These are phyloP conservation scores for Pleurotus cornucopiae DNA, from an alignment of 768 basidiomycete genomes.

Conservation along the genomic window DNA sequence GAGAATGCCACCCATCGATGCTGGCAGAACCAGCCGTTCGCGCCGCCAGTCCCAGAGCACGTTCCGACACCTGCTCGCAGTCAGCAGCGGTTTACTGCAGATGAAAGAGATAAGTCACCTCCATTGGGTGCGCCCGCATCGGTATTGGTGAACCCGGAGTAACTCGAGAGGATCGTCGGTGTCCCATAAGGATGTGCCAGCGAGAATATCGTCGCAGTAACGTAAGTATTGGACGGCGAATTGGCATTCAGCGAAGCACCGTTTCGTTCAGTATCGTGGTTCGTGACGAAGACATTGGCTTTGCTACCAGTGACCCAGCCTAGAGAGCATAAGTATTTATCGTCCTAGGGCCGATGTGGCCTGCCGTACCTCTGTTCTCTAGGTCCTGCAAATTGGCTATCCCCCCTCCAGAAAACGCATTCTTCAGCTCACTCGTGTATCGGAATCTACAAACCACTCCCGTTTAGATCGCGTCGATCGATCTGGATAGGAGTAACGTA, in stretches of 20 bases:
- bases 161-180: slow-evolving; percentile 60
- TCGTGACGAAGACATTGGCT: slow-evolving; percentile 65
- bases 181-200: slow-evolving; percentile 67
- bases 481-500: slow-evolving; percentile 14
- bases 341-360: no score
- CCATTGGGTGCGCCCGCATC: slow-evolving; percentile 62
- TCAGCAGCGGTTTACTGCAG: no score
- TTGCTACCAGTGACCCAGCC: slow-evolving; percentile 52
- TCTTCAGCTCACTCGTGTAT: slow-evolving; percentile 47
- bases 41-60: slow-evolving; percentile 45
- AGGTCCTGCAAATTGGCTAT: slow-evolving; percentile 51
- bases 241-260: slow-evolving; percentile 52
- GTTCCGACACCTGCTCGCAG: slow-evolving; percentile 27
- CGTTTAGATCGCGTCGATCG: background rate
- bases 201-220: slow-evolving; percentile 56
- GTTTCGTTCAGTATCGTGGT: slow-evolving; percentile 71
- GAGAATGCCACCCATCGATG: slow-evolving; percentile 55
- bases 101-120: slow-evolving; percentile 18
- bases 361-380: slow-evolving; percentile 39
- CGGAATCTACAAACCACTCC: slow-evolving; percentile 39
- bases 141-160: slow-evolving; percentile 36
- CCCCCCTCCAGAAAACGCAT: slow-evolving; percentile 46
- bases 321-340: slow-evolving; percentile 14
- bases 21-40: slow-evolving; percentile 65
- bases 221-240: slow-evolving; percentile 64